Evolutionary conservation across 176 grass and related monocot genomes (phyloP).

Genomic region (Melocanna baccifera): DNA sequence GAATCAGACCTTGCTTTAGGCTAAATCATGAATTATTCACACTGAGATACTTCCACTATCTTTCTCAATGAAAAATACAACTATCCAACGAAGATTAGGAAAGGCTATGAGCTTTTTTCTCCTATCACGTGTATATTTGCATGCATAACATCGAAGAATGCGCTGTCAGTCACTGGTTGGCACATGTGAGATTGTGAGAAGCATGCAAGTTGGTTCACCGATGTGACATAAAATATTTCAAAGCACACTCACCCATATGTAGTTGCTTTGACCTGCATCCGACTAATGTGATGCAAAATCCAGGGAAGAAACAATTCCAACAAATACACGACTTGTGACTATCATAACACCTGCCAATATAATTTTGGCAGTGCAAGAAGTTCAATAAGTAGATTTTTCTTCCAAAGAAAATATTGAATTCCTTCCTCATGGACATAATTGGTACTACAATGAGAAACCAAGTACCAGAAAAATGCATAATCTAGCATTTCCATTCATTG

Average conservation of each 20-base stretch:
- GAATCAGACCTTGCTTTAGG: not conserved
- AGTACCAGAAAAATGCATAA: not conserved
- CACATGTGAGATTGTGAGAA: not conserved
- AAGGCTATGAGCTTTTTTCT: not conserved
- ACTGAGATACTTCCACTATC: not conserved
- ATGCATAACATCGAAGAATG: not conserved
- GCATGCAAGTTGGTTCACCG: not conserved
- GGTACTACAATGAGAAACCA: not conserved
- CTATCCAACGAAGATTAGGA: not conserved
- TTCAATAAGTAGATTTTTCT: not conserved
- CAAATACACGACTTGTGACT: not conserved
- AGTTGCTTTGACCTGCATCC: not conserved
- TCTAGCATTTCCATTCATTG: not conserved
- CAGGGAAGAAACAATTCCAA: not conserved
- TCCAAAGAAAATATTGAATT: not conserved
- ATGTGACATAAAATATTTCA: not conserved
- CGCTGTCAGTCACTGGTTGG: no score
- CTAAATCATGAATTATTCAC: not conserved
- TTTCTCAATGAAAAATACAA: not conserved
- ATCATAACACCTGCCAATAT: not conserved
- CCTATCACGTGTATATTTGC: not conserved
- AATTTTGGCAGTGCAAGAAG: not conserved
- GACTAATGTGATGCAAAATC: not conserved
- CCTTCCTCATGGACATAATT: not conserved
- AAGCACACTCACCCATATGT: not conserved